phyloP scores from a whole-genome alignment of 2,329 filamentous ascomycete species.

The Taxawa tesnikishii region DNA sequence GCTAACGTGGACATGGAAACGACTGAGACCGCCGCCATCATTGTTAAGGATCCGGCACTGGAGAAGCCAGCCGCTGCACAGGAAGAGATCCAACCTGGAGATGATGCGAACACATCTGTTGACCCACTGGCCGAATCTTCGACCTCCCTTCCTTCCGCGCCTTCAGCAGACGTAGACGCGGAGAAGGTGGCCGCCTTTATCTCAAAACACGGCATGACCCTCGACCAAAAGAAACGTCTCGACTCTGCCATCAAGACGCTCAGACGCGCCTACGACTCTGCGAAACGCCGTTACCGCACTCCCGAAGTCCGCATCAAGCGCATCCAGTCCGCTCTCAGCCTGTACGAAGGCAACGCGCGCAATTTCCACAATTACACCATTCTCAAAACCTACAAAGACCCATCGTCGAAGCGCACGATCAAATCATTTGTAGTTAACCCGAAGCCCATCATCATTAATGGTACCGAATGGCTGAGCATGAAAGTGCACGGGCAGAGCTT shows the following conservation, averaged over 20 bases:
- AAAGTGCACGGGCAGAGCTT: conserved; percentile 97
- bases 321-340: conserved; percentile 61
- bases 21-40: conserved; percentile 18
- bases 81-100: conserved; percentile 7
- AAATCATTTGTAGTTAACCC: conserved; percentile 75
- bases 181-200: no score
- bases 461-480: conserved; percentile 84
- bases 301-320: conserved; percentile 57
- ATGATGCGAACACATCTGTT: conserved; percentile 2
- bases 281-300: conserved; percentile 78
- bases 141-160: conserved; percentile 2
- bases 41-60: conserved; percentile 14
- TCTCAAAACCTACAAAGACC: conserved; percentile 68
- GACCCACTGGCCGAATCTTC: conserved; percentile 5
- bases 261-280: conserved; percentile 68
- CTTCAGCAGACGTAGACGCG: neutral
- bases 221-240: conserved; percentile 16
- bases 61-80: conserved; percentile 1
- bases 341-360: conserved; percentile 70
- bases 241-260: conserved; percentile 40
- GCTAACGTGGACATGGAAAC: conserved; percentile 10
- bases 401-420: conserved; percentile 80
- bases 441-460: conserved; percentile 38
- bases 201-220: no score
- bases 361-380: conserved; percentile 99